Conservation (phyloP, 331 rosid genomes). For the Spiraea crenata region DNA sequence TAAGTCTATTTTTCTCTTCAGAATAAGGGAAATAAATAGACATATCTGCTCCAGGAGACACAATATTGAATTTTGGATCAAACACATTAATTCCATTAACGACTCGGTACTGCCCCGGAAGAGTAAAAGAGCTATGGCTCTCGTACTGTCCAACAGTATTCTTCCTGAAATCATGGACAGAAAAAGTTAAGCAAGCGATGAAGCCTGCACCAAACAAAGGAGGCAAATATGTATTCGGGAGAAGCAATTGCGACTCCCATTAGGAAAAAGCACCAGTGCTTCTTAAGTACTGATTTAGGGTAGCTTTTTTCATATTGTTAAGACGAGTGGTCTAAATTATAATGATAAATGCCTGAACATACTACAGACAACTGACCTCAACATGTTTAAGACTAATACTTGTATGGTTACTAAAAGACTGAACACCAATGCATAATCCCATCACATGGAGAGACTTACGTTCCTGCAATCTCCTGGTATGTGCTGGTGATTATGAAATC, state of each 20-base stretch:
- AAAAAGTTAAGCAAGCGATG: not conserved
- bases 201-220: slow-evolving; percentile 8
- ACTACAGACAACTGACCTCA: no score
- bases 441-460: slow-evolving; percentile 11
- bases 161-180: slow-evolving; percentile 50
- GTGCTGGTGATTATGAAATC: slow-evolving; percentile 43
- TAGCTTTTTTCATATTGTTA: not conserved
- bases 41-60: slow-evolving; percentile 93
- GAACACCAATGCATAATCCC: not conserved
- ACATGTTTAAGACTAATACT: no score
- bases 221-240: not conserved
- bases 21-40: slow-evolving; percentile 74
- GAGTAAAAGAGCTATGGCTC: slow-evolving; percentile 81
- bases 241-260: not conserved
- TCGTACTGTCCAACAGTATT: slow-evolving; percentile 89
- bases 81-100: slow-evolving; percentile 89
- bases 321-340: not conserved
- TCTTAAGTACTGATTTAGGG: not conserved
- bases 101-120: slow-evolving; percentile 80
- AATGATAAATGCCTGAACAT: not conserved
- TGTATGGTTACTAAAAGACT: not conserved
- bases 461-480: slow-evolving; percentile 46
- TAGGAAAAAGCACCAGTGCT: not conserved
- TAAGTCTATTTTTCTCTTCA: slow-evolving; percentile 63
- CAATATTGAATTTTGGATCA: slow-evolving; percentile 92